Base-by-base conservation (phyloP, 176 grass and related monocot genomes). In the Lolium perenne region DNA sequence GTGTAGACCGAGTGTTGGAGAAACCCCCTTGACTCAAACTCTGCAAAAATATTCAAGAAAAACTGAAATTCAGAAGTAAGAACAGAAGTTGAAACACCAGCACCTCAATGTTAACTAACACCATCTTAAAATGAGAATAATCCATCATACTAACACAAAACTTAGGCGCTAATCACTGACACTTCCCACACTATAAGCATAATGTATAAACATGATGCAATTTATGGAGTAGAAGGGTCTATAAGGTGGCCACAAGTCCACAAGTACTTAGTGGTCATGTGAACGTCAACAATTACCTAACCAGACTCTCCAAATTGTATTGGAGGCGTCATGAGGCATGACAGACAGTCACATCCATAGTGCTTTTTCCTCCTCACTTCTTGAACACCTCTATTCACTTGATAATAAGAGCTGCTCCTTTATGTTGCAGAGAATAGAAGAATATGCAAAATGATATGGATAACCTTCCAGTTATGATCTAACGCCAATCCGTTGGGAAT, bases 1-100 rank as follows among this genome's bases (percentile, higher is more conserved):
- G 90, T 12, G 85, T 84, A 29, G 86, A 59, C 55, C 91, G 94
- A 12, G 74, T 46, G 23, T 96, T 91, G 14, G 92, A 91, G 88
- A 96, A 96, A 38, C 82, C 82, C 46, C 90, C 94, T 80, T 81
- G 88, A 40, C 91, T 93, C 54, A 92, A 68, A 38, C 77, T 85
- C 97, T 99, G 94, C 20, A 87, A 64, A 35, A 74, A 83, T 72
- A 62, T 53, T 61, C 10, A 86, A 82, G 10, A 70, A 41, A 70
- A 59, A 60, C 40, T 69, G 57, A 84, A 91, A 76, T 11, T 64
- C 65, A 79, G 47, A 56, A 86, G 84, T 74, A 80, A 58, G 15
- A 86, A 45, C 10, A 65, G 59, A 76, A 66, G 60, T 61, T 86
- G 40, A 77, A 7, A 43, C 41, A 43, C 41, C 6, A 7, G 41